Conservation (phyloP, 129 eudicot genomes). For the Silybum marianum region DNA sequence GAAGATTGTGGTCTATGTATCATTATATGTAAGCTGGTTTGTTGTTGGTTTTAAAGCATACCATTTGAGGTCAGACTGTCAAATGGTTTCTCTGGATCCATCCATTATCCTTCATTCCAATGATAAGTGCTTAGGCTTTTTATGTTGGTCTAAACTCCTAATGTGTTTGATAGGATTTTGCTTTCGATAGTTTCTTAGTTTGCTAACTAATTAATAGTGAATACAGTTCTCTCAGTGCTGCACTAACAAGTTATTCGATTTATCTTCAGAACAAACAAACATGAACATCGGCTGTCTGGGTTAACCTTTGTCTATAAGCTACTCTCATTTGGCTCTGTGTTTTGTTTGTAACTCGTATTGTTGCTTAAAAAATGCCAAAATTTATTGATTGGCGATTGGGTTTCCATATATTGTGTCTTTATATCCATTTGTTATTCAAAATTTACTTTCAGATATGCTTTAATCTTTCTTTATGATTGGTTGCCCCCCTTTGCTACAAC, state of each 20-base stretch:
- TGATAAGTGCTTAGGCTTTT: neutral
- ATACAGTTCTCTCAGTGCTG: neutral
- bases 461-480: neutral
- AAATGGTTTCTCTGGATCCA: neutral
- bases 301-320: neutral
- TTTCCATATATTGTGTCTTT: neutral
- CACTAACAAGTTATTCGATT: neutral
- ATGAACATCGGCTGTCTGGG: neutral
- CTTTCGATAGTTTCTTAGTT: neutral
- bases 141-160: neutral
- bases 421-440: neutral
- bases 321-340: neutral
- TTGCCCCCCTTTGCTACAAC: neutral
- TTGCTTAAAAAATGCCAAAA: neutral
- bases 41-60: neutral
- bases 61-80: neutral
- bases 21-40: neutral
- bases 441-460: neutral
- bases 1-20: conserved; percentile 1
- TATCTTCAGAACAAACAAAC: neutral
- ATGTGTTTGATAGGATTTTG: neutral
- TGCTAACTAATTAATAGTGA: neutral
- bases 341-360: neutral
- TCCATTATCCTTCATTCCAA: neutral
- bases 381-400: neutral